phyloP scores from a whole-genome alignment of 805 yeast genomes.

The Cyberlindnera maritima region DNA sequence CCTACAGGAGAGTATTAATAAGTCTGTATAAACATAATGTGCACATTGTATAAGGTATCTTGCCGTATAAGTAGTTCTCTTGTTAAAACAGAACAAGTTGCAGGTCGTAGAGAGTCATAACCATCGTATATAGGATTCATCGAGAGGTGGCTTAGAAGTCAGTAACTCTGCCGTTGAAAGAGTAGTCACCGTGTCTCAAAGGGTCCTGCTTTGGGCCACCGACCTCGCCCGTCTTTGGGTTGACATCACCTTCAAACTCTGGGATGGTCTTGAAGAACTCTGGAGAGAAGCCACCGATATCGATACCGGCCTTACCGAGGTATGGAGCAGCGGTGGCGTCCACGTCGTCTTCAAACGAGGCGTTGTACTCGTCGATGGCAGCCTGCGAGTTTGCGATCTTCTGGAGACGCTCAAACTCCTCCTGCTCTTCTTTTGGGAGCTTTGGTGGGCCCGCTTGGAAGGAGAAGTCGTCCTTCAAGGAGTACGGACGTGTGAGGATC shows the following conservation, averaged over 20 bases:
- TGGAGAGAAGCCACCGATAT: slow-evolving; percentile 65
- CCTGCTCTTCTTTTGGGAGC: slow-evolving; percentile 77
- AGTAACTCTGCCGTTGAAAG: slow-evolving; percentile 94
- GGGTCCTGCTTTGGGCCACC: slow-evolving; percentile 99
- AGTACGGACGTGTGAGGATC: slow-evolving; percentile 16
- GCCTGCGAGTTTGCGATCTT: slow-evolving; percentile 75
- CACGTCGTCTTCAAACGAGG: slow-evolving; percentile 35
- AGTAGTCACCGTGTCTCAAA: slow-evolving; percentile 84
- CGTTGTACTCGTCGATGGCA: slow-evolving; percentile 73
- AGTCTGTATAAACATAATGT: too few species aligned
- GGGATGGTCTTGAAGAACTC: slow-evolving; percentile 77
- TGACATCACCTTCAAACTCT: slow-evolving; percentile 91
- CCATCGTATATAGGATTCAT: not conserved
- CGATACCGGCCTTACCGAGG: slow-evolving; percentile 51
- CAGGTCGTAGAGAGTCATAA: not conserved
- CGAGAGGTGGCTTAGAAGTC: slow-evolving; percentile 56
- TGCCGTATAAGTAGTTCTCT: not conserved
- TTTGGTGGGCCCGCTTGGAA: slow-evolving; percentile 55
- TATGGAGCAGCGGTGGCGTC: slow-evolving; percentile 33
- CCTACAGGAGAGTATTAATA: not conserved
- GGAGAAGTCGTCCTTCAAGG: slow-evolving; percentile 22
- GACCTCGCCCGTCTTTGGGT: slow-evolving; percentile 91
- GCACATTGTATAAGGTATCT: not conserved
- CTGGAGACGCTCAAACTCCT: slow-evolving; percentile 87
- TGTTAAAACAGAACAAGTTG: too few species aligned